Evolutionary conservation across 1,139 yeast species (phyloP), one percentile per base, ranked within the genome.

Genomic region (Debaryomyces robertsiae): DNA sequence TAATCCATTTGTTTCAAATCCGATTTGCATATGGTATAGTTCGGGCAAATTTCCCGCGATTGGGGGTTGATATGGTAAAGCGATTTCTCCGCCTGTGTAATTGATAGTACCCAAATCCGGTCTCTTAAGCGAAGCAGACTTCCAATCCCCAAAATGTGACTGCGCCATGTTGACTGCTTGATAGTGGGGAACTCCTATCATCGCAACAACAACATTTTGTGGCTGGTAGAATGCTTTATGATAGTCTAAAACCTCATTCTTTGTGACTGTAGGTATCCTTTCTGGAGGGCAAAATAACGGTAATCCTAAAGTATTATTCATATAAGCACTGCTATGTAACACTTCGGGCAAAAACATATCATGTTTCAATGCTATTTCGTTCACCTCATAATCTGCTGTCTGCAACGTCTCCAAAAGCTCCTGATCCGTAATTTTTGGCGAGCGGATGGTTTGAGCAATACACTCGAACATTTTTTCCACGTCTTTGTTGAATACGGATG

Each of bases 401-500:
- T 74, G 73, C 41, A 82, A 74, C 48, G 93, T 90, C 54, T 86
- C 95, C 29, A 68, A 67, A 17, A 93, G 69, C 56, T 93, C 98
- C 39, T 77, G 79, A 27, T 79, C 81, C 1, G 86, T 73, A 37
- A 90, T 66, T 30, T 60, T 61, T 3, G 98, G 98, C 43, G 69
- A 70, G 16, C 83, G 67, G 7, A 91, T 83, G 0, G 97, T 88
- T 52, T 90, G 94, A n/a, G 89, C 70, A 52, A 93, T 71, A 39
- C 89, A 70, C 33, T 77, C 78, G 51, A 88, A 80, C 96, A 94
- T 90, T 49, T 73, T 70, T 33, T 82, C 94, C n/a, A 85, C 82
- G 57, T 91, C 96, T 40, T 67, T 77, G 59, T 91, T 90, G 71
- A 93, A 93, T 1, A 90, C 96, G 1, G 96, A 84, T 2, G 97